Evolutionary conservation across 1,139 yeast species (phyloP).

Genomic region (Geotrichum macrosporum): DNA sequence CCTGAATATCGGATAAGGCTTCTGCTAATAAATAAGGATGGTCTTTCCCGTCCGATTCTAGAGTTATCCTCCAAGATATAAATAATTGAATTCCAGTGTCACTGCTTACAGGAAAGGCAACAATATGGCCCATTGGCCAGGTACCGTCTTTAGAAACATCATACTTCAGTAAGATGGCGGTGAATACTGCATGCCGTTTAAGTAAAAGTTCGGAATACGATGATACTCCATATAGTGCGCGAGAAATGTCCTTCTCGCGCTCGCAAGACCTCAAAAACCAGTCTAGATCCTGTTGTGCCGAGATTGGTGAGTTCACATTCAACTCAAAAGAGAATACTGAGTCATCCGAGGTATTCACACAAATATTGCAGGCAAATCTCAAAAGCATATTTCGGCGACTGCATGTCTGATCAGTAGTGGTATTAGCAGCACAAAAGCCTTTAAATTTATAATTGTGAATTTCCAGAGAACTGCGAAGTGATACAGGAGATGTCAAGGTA

Average conservation of each 20-base stretch:
- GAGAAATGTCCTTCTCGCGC: slow-evolving; percentile 22
- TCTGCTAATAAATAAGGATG: slow-evolving; percentile 7
- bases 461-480: slow-evolving; percentile 3
- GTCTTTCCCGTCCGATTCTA: slow-evolving; percentile 16
- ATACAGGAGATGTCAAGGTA: slow-evolving; percentile 15
- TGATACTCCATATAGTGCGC: slow-evolving; percentile 28
- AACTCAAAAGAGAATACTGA: slow-evolving; percentile 23
- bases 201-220: slow-evolving; percentile 26
- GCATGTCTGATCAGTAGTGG: no score
- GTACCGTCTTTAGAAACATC: slow-evolving; percentile 19
- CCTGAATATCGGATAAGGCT: slow-evolving; percentile 14
- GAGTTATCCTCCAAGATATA: slow-evolving; percentile 23
- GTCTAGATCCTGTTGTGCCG: slow-evolving; percentile 23
- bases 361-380: slow-evolving; percentile 23
- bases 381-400: slow-evolving; percentile 20
- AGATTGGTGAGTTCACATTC: slow-evolving; percentile 25
- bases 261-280: slow-evolving; percentile 21
- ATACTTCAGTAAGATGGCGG: slow-evolving; percentile 20
- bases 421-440: slow-evolving; percentile 15
- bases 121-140: slow-evolving; percentile 24
- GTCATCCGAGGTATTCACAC: slow-evolving; percentile 17
- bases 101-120: slow-evolving; percentile 19
- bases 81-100: slow-evolving; percentile 16
- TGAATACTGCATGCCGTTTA: slow-evolving; percentile 25
- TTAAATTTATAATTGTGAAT: slow-evolving; percentile 3